These are phyloP conservation scores for Phanerodontia chrysosporium DNA, from an alignment of 768 basidiomycete species.

Conservation along the genomic window DNA sequence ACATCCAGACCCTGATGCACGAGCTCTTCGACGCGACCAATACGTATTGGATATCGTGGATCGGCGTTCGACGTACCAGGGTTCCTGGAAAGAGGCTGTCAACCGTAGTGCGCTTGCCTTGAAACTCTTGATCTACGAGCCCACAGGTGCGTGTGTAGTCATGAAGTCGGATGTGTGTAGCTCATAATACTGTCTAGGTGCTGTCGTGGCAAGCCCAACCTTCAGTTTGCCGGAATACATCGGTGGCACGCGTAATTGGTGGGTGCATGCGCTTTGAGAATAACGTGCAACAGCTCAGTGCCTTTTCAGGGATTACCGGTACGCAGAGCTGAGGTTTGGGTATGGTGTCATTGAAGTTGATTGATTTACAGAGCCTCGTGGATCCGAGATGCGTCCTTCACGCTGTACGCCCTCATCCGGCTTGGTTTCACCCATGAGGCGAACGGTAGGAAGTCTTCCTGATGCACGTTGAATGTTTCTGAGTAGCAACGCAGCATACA, in stretches of 20 bases:
- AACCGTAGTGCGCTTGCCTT: slow-evolving; percentile 90
- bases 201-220: slow-evolving; percentile 92
- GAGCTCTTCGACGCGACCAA: slow-evolving; percentile 65
- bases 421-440: slow-evolving; percentile 94
- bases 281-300: neutral
- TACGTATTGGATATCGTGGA: slow-evolving; percentile 86
- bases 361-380: slow-evolving; percentile 57
- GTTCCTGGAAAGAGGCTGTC: slow-evolving; percentile 94
- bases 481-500: slow-evolving; percentile 53
- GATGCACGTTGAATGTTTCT: neutral
- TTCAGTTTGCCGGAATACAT: slow-evolving; percentile 92
- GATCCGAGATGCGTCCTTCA: slow-evolving; percentile 97
- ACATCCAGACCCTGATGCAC: slow-evolving; percentile 48
- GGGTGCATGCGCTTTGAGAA: slow-evolving; percentile 16
- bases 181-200: slow-evolving; percentile 42
- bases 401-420: slow-evolving; percentile 89
- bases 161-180: neutral
- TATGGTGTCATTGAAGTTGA: slow-evolving; percentile 27
- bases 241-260: slow-evolving; percentile 89
- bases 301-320: slow-evolving; percentile 12
- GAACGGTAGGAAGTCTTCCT: slow-evolving; percentile 47
- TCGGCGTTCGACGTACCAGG: slow-evolving; percentile 84
- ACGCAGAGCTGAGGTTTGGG: slow-evolving; percentile 5
- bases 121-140: slow-evolving; percentile 90
- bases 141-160: slow-evolving; percentile 53